These are phyloP conservation scores for Monosporascus cannonballus DNA, from an alignment of 2,329 filamentous ascomycete species.

Conservation along the genomic window DNA sequence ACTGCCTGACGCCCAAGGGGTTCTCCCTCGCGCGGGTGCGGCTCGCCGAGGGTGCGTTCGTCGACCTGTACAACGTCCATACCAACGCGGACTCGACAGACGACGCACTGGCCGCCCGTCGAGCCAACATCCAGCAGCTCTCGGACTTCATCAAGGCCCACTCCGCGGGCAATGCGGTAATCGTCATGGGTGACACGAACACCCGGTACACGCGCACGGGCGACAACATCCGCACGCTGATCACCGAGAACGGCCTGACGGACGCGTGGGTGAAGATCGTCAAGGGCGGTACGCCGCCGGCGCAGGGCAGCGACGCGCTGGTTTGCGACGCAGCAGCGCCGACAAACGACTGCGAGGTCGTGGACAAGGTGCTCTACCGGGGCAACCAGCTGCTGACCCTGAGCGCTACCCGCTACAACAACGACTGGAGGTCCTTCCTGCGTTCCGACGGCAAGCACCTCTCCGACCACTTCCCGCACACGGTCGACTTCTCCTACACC, in stretches of 20 bases:
- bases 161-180: constrained; percentile 53
- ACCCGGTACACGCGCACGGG: constrained; percentile 54
- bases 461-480: constrained; percentile 59
- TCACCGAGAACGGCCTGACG: constrained; percentile 42
- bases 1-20: constrained; percentile 64
- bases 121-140: constrained; percentile 53
- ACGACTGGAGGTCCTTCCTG: constrained; percentile 51
- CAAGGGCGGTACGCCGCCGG: constrained; percentile 39
- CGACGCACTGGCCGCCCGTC: constrained; percentile 48
- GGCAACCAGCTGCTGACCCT: constrained; percentile 40
- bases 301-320: constrained; percentile 23
- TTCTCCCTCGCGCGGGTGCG: constrained; percentile 60
- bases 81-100: constrained; percentile 55
- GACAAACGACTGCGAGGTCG: constrained; percentile 52
- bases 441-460: constrained; percentile 50
- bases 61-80: constrained; percentile 63
- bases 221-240: constrained; percentile 47
- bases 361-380: constrained; percentile 62
- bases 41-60: constrained; percentile 45
- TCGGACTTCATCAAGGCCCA: constrained; percentile 48
- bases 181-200: constrained; percentile 62
- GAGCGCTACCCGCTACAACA: constrained; percentile 43
- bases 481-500: constrained; percentile 47
- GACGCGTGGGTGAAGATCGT: constrained; percentile 57
- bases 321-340: constrained; percentile 53